phyloP scores from a whole-genome alignment of 805 yeast genomes.

The Teunomyces funiuensis region DNA sequence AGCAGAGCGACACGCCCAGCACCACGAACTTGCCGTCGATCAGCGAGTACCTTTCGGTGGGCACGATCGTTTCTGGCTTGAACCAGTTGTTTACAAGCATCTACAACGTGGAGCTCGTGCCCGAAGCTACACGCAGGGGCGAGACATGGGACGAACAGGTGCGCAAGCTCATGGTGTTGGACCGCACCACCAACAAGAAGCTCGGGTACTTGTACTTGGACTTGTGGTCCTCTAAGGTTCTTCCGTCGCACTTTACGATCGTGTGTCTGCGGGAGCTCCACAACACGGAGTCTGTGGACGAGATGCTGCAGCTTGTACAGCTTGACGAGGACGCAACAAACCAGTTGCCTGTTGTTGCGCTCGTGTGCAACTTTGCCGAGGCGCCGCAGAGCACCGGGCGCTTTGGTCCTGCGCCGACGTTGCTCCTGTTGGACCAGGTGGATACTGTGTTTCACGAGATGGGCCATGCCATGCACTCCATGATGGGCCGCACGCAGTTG shows the following conservation, averaged over 20 bases:
- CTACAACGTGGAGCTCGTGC: constrained; percentile 75
- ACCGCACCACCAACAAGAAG: constrained; percentile 51
- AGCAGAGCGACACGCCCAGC: constrained; percentile 13
- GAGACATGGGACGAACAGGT: constrained; percentile 90
- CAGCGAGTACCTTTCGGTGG: constrained; percentile 76
- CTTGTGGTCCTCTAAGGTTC: constrained; percentile 72
- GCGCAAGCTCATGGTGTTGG: constrained; percentile 72
- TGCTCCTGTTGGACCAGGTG: constrained; percentile 72
- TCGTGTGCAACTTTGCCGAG: constrained; percentile 77
- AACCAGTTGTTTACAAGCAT: constrained; percentile 66
- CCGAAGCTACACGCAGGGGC: constrained; percentile 60
- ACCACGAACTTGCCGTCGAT: constrained; percentile 41
- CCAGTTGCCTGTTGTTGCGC: constrained; percentile 87
- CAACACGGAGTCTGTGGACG: constrained; percentile 26
- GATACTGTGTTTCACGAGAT: constrained; percentile 96
- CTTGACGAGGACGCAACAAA: constrained; percentile 48
- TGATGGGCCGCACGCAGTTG: constrained; percentile 86
- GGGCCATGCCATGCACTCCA: constrained; percentile 99
- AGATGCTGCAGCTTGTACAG: constrained; percentile 27
- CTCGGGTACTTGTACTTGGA: constrained; percentile 86
- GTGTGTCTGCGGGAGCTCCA: constrained; percentile 87
- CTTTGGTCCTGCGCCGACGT: constrained; percentile 42
- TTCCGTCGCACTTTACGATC: constrained; percentile 94
- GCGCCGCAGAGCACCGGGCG: constrained; percentile 30
- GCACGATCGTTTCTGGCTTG: constrained; percentile 81